Conservation (phyloP, 345 rosid genomes). For the Combretum micranthum region DNA sequence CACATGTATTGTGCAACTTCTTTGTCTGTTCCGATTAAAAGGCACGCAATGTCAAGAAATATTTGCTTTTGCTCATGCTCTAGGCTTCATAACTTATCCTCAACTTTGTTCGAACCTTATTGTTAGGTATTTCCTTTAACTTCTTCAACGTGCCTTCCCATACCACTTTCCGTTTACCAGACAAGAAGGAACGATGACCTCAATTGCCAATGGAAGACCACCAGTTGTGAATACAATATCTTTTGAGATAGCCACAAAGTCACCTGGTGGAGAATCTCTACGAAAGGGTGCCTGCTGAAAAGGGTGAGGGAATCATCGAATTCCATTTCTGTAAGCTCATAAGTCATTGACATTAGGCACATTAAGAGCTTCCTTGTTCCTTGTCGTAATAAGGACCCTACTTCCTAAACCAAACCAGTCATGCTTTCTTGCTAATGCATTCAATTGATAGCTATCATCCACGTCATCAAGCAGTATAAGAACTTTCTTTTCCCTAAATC, state of each 20-base stretch:
- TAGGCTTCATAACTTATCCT: slow-evolving; percentile 2
- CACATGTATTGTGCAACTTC: slow-evolving; percentile 2
- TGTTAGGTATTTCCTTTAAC: background rate
- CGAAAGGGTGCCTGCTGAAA: background rate
- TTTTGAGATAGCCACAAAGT: background rate
- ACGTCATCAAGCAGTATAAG: slow-evolving; percentile 11
- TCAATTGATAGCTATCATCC: rapidly evolving
- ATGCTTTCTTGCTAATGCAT: background rate
- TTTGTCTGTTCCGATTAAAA: background rate
- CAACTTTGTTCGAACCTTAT: background rate
- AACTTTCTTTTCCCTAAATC: background rate
- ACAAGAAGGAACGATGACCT: background rate
- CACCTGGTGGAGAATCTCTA: background rate
- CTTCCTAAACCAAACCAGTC: slow-evolving; percentile 13
- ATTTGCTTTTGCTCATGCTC: slow-evolving; percentile 6
- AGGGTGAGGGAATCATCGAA: background rate
- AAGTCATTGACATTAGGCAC: background rate
- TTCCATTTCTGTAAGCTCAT: slow-evolving; percentile 1
- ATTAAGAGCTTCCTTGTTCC: background rate
- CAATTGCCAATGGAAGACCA: slow-evolving; percentile 2
- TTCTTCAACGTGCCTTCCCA: background rate
- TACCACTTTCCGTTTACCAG: background rate
- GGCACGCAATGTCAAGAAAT: slow-evolving; percentile 2
- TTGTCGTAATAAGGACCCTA: slow-evolving; percentile 2
- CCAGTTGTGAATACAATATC: background rate